Percentiles rank a stretch among this genome's conserved stretches.
phyloP scores from a whole-genome alignment of 1,139 yeast genomes.

The Kodamaea anthophila region DNA sequence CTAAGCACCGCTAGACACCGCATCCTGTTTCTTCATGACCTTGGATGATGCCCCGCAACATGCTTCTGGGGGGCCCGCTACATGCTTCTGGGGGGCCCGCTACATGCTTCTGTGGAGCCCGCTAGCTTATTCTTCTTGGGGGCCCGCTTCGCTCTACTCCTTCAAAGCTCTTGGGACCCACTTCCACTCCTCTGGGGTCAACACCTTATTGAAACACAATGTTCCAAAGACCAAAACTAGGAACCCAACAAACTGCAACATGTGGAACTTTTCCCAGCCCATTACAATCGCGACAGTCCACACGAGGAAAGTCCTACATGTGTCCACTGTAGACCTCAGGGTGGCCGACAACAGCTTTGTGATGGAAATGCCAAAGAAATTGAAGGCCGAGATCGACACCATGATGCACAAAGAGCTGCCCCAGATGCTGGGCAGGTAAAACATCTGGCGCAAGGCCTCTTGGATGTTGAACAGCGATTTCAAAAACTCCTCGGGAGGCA shows the following conservation, averaged over 20 bases:
- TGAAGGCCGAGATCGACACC: constrained; percentile 68
- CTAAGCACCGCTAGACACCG: too few relatives aligned
- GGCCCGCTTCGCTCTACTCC: constrained; percentile 3
- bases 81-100: too few relatives aligned
- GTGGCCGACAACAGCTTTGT: constrained; percentile 69
- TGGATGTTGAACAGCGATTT: constrained; percentile 52
- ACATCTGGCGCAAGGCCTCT: constrained; percentile 47
- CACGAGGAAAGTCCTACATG: constrained; percentile 69
- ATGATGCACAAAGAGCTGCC: constrained; percentile 57
- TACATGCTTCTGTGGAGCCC: too few relatives aligned
- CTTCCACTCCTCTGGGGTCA: constrained; percentile 41
- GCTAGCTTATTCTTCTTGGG: background rate
- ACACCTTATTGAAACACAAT: constrained; percentile 64
- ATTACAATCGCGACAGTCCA: constrained; percentile 69
- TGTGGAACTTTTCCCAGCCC: constrained; percentile 72
- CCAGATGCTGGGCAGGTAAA: constrained; percentile 36
- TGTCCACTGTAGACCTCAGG: constrained; percentile 72
- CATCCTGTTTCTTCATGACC: too few relatives aligned
- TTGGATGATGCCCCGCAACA: too few relatives aligned
- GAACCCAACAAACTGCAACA: constrained; percentile 62
- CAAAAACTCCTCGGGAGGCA: constrained; percentile 27
- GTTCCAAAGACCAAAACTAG: constrained; percentile 65
- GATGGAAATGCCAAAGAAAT: constrained; percentile 67
- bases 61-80: too few relatives aligned
- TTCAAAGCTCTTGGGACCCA: constrained; percentile 34